Base-by-base conservation (phyloP, 306 rosid species). In the Vigna trinervia region DNA sequence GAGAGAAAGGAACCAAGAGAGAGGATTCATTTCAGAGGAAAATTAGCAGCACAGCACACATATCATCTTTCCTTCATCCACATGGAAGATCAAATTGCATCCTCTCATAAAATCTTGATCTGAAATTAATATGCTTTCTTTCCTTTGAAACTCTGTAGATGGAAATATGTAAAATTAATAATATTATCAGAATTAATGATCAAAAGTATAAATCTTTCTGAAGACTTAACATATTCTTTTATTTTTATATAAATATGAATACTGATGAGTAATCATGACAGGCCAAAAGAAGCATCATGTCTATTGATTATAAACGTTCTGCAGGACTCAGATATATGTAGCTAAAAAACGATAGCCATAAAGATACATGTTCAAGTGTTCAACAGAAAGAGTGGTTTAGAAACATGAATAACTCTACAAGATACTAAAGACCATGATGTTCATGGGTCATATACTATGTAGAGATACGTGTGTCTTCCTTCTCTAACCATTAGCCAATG, bases 281-380 rank as follows among this genome's bases (percentile, higher is more conserved):
- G 64, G 67, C 41, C 14, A 39, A 23, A 56, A 71, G 72, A 32
- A 51, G 46, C 64, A 58, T 58, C 9, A 58, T 58, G n/a, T 26
- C 38, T 77, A 71, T 43, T 52, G 58, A 53, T 54, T 8, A 73
- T 48, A 23, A 74, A 61, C 73, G 20, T 73, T 65, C 71, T 41
- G 47, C 62, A 46, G 71, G 75, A 39, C 28, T 13, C 56, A 73
- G 20, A 50, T 60, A 76, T 71, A 76, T 71, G 85, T 69, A 82
- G 19, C 67, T n/a, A 78, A 67, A 78, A 47, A 78, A 59, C 69
- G 5, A 54, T 7, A 50, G 43, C 64, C 63, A 59, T 72, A 61
- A 20, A 57, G 39, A 66, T 60, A 68, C 75, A 73, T 66, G 45
- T 41, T 26, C 41, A 45, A 66, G 36, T 23, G 12, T 74, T 69